Percentiles rank a stretch among this genome's conserved stretches.
Evolutionary conservation across 1,139 yeast species (phyloP).

Genomic region (Insectozyma bohioensis): DNA sequence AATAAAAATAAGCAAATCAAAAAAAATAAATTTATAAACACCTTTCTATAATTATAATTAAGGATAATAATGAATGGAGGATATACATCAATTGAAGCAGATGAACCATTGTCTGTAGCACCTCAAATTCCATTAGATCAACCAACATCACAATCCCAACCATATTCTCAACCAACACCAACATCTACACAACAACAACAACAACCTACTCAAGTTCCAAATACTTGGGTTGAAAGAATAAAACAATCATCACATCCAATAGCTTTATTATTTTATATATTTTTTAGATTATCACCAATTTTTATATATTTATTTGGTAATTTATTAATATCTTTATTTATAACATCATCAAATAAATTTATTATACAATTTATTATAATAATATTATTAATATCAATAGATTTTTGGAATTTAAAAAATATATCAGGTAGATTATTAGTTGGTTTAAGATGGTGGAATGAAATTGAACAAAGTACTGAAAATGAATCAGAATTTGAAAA

Average conservation of each 20-base stretch:
- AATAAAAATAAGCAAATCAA: constrained; percentile 1
- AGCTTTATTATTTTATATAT: constrained; percentile 64
- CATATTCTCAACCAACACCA: constrained; percentile 5
- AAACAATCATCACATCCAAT: constrained; percentile 78
- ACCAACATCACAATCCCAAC: constrained; percentile 7
- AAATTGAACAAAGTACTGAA: constrained; percentile 42
- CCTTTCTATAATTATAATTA: too few species aligned
- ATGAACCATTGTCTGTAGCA: constrained; percentile 16
- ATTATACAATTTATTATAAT: constrained; percentile 77
- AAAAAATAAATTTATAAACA: too few species aligned
- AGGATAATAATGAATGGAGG: constrained; percentile 15
- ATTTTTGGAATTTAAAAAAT: constrained; percentile 92
- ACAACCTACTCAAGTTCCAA: constrained; percentile 6
- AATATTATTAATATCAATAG: constrained; percentile 75
- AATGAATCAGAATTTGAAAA: constrained; percentile 60
- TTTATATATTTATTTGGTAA: constrained; percentile 70
- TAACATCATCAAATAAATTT: constrained; percentile 50
- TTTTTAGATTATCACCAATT: constrained; percentile 63
- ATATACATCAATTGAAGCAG: constrained; percentile 33
- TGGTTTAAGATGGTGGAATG: constrained; percentile 96
- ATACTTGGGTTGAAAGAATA: constrained; percentile 25
- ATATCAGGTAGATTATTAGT: constrained; percentile 87
- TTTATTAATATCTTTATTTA: constrained; percentile 46
- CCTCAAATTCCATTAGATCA: constrained; percentile 8
- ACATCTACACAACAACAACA: constrained; percentile 3